Percentiles rank a stretch among this genome's conserved stretches.
These are phyloP conservation scores for Hanseniaspora hatyaiensis DNA, from an alignment of 805 yeast genomes.

Conservation along the genomic window DNA sequence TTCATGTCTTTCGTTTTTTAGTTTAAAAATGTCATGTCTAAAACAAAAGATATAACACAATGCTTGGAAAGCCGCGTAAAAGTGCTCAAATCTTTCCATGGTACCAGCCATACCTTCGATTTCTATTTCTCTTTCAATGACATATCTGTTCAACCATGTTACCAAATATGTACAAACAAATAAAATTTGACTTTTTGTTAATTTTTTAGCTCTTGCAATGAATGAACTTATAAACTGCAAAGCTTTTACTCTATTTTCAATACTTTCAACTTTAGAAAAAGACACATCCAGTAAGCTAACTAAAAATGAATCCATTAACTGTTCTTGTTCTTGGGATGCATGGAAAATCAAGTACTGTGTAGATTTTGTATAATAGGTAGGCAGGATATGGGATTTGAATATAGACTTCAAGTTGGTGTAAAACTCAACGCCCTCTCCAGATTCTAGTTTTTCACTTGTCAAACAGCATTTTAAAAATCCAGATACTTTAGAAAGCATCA, in stretches of 20 bases:
- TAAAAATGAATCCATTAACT: conserved; percentile 71
- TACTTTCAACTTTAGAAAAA: conserved; percentile 53
- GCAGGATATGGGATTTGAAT: conserved; percentile 71
- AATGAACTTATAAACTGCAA: conserved; percentile 86
- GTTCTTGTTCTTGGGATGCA: conserved; percentile 68
- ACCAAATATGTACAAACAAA: conserved; percentile 73
- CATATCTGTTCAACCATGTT: conserved; percentile 73
- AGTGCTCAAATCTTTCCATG: conserved; percentile 84
- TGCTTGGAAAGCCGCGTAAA: conserved; percentile 86
- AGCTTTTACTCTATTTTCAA: conserved; percentile 72
- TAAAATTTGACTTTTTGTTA: conserved; percentile 60
- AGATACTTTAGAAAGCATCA: conserved; percentile 49
- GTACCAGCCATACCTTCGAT: conserved; percentile 47
- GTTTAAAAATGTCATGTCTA: conserved; percentile 49
- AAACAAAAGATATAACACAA: conserved; percentile 85
- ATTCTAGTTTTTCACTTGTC: conserved; percentile 39
- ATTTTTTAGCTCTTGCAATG: conserved; percentile 70
- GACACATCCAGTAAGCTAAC: conserved; percentile 75
- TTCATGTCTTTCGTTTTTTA: background rate
- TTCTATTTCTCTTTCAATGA: conserved; percentile 75
- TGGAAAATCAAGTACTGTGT: conserved; percentile 77
- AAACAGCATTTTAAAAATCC: conserved; percentile 39
- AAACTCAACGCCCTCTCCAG: conserved; percentile 54
- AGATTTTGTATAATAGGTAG: conserved; percentile 84
- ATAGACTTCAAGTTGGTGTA: conserved; percentile 65